Evolutionary conservation across 2,329 filamentous ascomycete species (phyloP), one percentile per base, ranked within the genome.

Genomic region (Plenodomus biglobosus): DNA sequence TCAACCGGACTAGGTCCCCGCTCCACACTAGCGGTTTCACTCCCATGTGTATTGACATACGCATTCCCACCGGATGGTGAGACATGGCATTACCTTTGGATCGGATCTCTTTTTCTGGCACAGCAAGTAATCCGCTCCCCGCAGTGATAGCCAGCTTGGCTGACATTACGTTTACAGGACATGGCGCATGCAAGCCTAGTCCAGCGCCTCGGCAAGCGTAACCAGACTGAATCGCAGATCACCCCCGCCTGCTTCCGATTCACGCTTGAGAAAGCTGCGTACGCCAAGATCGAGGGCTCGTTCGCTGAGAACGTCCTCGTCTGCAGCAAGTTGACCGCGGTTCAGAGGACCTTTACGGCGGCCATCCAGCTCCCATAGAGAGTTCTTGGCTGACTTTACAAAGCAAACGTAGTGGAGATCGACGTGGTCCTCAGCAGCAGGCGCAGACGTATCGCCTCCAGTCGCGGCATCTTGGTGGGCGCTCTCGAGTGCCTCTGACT

Each of bases 381-480:
- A 69, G 46, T 86, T 86, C 69, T 88, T 84, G 42, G 74, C 74
- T 2, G 80, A 82, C 76, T 92, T 94, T 43, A 94, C 88, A 73
- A 97, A 99, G 66, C 90, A 94, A 39, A 97, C 92, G 70, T 95
- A 97, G 76, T 99, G 94, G 61, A 96, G 78, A 67, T 96, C 92
- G n/a, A 96, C 80, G 59, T 87, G 82, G 62, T 89, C 88, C n/a
- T 85, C 81, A 8, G 90, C 90, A 44, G 81, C 75, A 0, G 94
- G 92, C 1, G 92, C 89, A 11, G 78, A 69, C 1, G 91, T 95
- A 68, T 92, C 90, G 16, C 92, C 92, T 51, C 80, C 76, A 7
- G 80, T 80, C 4, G 92, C 94, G 13, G 90, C 91, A 51, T 82
- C 81, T 39, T 84, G 83, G 74, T 97, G 92, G 6, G 90, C 92